Evolutionary conservation across 139 green algal genomes (phyloP).

Genomic region (Auxenochlorella pyrenoidosa): DNA sequence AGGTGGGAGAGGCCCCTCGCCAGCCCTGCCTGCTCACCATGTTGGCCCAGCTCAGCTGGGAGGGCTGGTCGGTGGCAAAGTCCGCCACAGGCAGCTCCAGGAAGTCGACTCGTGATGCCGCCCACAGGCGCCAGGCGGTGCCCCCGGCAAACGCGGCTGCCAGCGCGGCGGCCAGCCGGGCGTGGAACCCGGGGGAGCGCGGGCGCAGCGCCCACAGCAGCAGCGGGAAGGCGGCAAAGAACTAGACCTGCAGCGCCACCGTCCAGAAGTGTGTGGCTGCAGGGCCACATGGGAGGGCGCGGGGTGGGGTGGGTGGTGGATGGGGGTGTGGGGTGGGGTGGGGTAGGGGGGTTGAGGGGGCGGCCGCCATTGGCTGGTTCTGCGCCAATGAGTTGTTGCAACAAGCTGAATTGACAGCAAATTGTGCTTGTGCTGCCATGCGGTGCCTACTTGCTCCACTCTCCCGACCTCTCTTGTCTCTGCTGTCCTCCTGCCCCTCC

Average conservation of each 20-base stretch:
- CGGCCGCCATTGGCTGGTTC: too few relatives aligned
- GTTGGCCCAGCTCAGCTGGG: conserved; percentile 4
- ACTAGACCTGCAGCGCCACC: not conserved
- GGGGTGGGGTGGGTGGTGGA: too few relatives aligned
- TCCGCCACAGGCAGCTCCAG: not conserved
- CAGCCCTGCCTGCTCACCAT: conserved; percentile 10
- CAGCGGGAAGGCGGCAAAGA: not conserved
- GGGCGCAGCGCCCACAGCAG: conserved; percentile 12
- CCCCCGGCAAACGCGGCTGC: not conserved
- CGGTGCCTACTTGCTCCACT: too few relatives aligned
- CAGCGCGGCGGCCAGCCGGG: not conserved
- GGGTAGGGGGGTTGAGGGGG: too few relatives aligned
- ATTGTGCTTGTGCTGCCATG: too few relatives aligned
- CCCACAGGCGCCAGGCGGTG: conserved; percentile 5
- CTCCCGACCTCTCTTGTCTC: too few relatives aligned
- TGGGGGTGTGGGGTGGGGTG: too few relatives aligned
- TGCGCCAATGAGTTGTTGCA: too few relatives aligned
- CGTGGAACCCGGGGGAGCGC: not conserved
- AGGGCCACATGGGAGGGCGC: too few relatives aligned
- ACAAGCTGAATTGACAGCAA: too few relatives aligned
- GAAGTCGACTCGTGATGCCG: not conserved
- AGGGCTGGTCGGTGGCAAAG: not conserved
- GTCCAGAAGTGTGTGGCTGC: not conserved
- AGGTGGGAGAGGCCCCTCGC: too few relatives aligned
- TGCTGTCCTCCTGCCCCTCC: not conserved